phyloP scores from a whole-genome alignment of 2,329 filamentous ascomycete genomes.

The Mariannaea sp. region DNA sequence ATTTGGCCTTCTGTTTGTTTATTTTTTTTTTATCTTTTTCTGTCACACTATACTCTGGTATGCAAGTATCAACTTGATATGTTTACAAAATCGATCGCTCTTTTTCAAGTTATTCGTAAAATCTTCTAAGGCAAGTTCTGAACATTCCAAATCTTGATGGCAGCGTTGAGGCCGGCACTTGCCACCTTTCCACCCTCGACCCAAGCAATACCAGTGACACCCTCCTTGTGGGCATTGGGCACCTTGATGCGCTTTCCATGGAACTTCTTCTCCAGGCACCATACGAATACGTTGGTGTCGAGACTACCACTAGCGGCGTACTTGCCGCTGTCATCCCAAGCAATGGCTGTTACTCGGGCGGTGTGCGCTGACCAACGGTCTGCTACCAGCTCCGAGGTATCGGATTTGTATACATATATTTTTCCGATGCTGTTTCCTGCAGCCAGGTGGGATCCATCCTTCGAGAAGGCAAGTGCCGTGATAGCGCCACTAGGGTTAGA shows the following conservation, averaged over 20 bases:
- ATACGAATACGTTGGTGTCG: conserved; percentile 91
- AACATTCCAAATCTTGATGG: conserved; percentile 81
- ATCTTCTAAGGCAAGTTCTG: conserved; percentile 42
- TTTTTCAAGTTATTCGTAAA: conserved; percentile 4
- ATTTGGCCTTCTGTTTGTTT: not conserved
- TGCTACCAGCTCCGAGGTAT: conserved; percentile 71
- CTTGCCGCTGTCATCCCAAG: conserved; percentile 79
- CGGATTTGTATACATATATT: conserved; percentile 75
- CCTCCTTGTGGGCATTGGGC: conserved; percentile 92
- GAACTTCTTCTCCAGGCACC: conserved; percentile 78
- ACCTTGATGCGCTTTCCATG: conserved; percentile 85
- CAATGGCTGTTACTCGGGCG: conserved; percentile 60
- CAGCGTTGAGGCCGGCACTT: conserved; percentile 84
- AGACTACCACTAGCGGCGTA: conserved; percentile 83
- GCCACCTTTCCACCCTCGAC: conserved; percentile 71
- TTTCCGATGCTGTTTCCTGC: conserved; percentile 85
- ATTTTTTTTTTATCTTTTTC: no score
- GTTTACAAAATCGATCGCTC: conserved; percentile 13
- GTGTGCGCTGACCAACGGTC: conserved; percentile 71
- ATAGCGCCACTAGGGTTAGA: conserved; percentile 72
- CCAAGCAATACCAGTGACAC: conserved; percentile 88
- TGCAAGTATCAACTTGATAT: not conserved
- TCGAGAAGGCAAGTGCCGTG: conserved; percentile 82
- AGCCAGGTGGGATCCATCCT: conserved; percentile 76
- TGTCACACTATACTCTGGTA: not conserved